Evolutionary conservation across 2,329 filamentous ascomycete species (phyloP).

Genomic region (Xenoacremonium recifei): DNA sequence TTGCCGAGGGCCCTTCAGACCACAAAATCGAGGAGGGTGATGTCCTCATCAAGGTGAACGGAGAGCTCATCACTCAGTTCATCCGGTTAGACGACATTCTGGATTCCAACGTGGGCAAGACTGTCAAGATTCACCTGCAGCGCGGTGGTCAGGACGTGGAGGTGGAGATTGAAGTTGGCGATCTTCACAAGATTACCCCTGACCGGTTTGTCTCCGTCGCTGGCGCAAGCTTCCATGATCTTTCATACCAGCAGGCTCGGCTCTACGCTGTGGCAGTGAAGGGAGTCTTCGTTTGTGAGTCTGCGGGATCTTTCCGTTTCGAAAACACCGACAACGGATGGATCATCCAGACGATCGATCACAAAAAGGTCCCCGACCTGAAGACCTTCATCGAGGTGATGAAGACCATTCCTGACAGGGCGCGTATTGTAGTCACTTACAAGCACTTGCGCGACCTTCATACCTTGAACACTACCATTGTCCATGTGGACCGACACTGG

Average conservation of each 20-base stretch:
- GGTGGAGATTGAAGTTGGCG: conserved; percentile 79
- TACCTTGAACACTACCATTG: conserved; percentile 87
- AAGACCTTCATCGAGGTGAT: conserved; percentile 89
- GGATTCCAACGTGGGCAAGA: conserved; percentile 78
- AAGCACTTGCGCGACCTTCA: conserved; percentile 94
- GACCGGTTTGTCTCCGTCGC: conserved; percentile 94
- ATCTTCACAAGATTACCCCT: conserved; percentile 91
- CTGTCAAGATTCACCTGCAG: conserved; percentile 80
- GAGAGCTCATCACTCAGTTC: conserved; percentile 89
- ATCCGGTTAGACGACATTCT: conserved; percentile 87
- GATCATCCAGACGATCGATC: conserved; percentile 89
- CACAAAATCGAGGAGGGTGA: conserved; percentile 91
- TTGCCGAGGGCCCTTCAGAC: conserved; percentile 86
- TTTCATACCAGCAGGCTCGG: conserved; percentile 97
- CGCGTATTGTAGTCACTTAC: conserved; percentile 90
- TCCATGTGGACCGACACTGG: conserved; percentile 95
- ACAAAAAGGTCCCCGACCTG: conserved; percentile 85
- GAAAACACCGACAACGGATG: conserved; percentile 89
- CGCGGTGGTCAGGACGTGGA: conserved; percentile 85
- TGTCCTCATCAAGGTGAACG: conserved; percentile 89
- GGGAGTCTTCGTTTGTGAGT: conserved; percentile 93
- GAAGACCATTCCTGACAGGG: conserved; percentile 76
- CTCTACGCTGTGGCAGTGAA: conserved; percentile 89
- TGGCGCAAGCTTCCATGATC: conserved; percentile 89
- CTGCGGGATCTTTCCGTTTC: conserved; percentile 90